phyloP scores from a whole-genome alignment of 371 early-diverging fungal genomes.

The Umbelopsis sp. region DNA sequence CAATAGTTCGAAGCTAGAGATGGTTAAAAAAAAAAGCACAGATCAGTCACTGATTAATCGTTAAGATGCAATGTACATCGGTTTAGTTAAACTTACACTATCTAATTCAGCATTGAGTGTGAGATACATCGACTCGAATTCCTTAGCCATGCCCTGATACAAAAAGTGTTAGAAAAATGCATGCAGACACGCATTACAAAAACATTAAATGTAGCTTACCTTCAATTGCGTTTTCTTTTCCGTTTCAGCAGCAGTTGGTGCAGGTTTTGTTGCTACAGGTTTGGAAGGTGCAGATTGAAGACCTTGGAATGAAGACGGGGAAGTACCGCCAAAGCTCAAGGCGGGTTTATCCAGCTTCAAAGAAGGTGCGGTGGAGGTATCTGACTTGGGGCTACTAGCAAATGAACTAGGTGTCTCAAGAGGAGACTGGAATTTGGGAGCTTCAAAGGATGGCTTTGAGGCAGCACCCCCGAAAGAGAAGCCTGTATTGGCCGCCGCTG shows the following conservation, averaged over 20 bases:
- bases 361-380: neutral
- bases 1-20: neutral
- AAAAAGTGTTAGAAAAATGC: neutral
- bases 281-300: slow-evolving; percentile 4
- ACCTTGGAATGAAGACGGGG: neutral
- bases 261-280: slow-evolving; percentile 2
- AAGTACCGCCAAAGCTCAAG: neutral
- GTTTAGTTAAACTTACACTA: neutral
- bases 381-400: slow-evolving; percentile 12
- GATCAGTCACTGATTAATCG: neutral
- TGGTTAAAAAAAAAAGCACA: no score
- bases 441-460: slow-evolving; percentile 3
- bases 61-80: neutral
- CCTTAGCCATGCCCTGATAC: slow-evolving; percentile 14
- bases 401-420: slow-evolving; percentile 1
- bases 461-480: slow-evolving; percentile 6
- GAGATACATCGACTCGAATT: slow-evolving; percentile 19
- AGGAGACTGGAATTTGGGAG: neutral
- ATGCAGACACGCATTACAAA: neutral
- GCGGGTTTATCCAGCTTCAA: neutral
- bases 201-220: neutral
- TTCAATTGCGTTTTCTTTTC: neutral
- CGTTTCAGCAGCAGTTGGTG: neutral
- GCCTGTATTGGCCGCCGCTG: neutral
- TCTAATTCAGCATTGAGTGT: slow-evolving; percentile 12